phyloP scores from a whole-genome alignment of 148 eudicot species.

The Camellia japonica region DNA sequence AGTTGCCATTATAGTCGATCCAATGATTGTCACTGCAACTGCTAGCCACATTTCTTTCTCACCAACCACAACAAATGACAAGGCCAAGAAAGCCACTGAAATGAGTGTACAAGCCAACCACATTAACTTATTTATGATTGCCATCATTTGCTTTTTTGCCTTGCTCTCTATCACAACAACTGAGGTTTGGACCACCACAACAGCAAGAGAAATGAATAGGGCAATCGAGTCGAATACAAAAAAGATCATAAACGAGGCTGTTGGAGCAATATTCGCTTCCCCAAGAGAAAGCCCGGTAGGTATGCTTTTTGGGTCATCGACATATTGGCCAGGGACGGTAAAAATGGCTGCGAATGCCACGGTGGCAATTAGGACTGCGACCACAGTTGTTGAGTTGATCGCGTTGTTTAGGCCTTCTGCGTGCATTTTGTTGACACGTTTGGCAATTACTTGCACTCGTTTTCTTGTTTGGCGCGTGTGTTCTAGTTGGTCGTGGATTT shows the following conservation, averaged over 20 bases:
- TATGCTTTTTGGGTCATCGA: constrained; percentile 45
- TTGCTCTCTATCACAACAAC: constrained; percentile 85
- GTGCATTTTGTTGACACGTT: constrained; percentile 74
- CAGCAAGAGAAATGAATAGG: constrained; percentile 79
- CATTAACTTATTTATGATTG: constrained; percentile 82
- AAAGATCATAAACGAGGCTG: constrained; percentile 48
- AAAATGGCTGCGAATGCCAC: constrained; percentile 86
- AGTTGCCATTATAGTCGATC: constrained; percentile 63
- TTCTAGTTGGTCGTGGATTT: constrained; percentile 74
- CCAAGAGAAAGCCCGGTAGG: constrained; percentile 63
- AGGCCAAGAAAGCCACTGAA: constrained; percentile 69
- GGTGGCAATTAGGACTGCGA: constrained; percentile 76
- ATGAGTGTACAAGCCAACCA: constrained; percentile 81
- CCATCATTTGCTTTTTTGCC: constrained; percentile 92
- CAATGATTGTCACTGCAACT: constrained; percentile 62
- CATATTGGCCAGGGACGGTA: constrained; percentile 70
- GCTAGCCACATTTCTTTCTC: constrained; percentile 62
- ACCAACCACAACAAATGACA: constrained; percentile 73
- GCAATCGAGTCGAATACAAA: constrained; percentile 70
- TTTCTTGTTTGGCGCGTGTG: constrained; percentile 69
- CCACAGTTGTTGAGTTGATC: constrained; percentile 77
- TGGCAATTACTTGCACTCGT: constrained; percentile 71
- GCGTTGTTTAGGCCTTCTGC: constrained; percentile 77
- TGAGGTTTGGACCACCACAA: constrained; percentile 81
- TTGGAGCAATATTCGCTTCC: constrained; percentile 68